phyloP scores from a whole-genome alignment of 352 stramenopile genomes.

The Lagenidium sp. region DNA sequence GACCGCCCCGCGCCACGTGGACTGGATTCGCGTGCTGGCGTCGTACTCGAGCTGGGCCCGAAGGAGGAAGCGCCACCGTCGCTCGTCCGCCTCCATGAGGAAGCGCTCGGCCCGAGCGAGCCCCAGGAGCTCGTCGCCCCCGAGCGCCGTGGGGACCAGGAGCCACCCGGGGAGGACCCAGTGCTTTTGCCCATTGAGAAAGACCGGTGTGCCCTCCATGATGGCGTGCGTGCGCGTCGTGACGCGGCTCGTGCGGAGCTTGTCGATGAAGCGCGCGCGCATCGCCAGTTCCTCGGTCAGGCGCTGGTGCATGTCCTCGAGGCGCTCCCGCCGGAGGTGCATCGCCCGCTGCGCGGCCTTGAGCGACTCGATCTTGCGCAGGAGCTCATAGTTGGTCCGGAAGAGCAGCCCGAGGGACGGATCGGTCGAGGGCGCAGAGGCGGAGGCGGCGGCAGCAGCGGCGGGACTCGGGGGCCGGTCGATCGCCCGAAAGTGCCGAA shows the following conservation, averaged over 20 bases:
- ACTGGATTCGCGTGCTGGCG: slow-evolving; percentile 28
- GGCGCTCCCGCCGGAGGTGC: slow-evolving; percentile 18
- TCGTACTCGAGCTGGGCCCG: slow-evolving; percentile 34
- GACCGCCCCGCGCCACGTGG: slow-evolving; percentile 22
- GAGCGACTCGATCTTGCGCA: slow-evolving; percentile 38
- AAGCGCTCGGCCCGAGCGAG: slow-evolving; percentile 45
- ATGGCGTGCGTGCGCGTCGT: slow-evolving; percentile 58
- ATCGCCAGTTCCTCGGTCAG: slow-evolving; percentile 28
- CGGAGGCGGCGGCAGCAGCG: slow-evolving; percentile 1
- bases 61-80: slow-evolving; percentile 38
- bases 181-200: slow-evolving; percentile 53
- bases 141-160: slow-evolving; percentile 20
- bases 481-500: slow-evolving; percentile 29
- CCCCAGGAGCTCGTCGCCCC: slow-evolving; percentile 18
- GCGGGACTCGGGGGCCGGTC: too few relatives aligned
- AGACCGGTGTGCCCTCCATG: slow-evolving; percentile 46
- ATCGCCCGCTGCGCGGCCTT: slow-evolving; percentile 31
- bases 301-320: slow-evolving; percentile 12
- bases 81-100: slow-evolving; percentile 65
- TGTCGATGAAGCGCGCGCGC: slow-evolving; percentile 43
- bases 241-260: slow-evolving; percentile 29
- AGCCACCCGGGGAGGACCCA: slow-evolving; percentile 45
- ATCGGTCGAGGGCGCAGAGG: too few relatives aligned
- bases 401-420: slow-evolving; percentile 40
- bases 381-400: slow-evolving; percentile 54